A percentile compares a stretch with the other conserved stretches of the same genome.
These are phyloP conservation scores for Zasmidium angulare DNA, from an alignment of 2,329 filamentous ascomycete species.

Conservation along the genomic window DNA sequence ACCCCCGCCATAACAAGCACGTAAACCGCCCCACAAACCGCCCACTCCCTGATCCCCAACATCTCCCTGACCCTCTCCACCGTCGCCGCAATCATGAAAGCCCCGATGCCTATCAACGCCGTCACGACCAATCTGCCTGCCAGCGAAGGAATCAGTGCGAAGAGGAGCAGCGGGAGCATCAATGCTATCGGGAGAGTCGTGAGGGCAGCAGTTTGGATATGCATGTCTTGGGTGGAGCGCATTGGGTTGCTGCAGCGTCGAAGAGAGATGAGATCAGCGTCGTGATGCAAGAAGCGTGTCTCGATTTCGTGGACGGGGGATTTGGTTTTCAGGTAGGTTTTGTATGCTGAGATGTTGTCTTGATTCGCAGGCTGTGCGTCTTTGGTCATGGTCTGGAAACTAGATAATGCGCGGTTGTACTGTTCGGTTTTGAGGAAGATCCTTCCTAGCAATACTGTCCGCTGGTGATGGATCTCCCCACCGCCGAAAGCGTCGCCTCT, in stretches of 20 bases:
- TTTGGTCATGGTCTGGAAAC: constrained; percentile 57
- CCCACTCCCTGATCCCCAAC: constrained; percentile 43
- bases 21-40: constrained; percentile 40
- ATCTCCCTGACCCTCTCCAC: constrained; percentile 35
- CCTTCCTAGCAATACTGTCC: constrained; percentile 60
- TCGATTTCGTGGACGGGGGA: constrained; percentile 60
- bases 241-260: no score
- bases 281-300: constrained; percentile 56
- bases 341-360: constrained; percentile 56
- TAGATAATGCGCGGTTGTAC: constrained; percentile 64
- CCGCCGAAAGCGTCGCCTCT: constrained; percentile 56
- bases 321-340: constrained; percentile 55
- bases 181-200: constrained; percentile 39
- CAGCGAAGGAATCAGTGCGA: constrained; percentile 43
- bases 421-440: constrained; percentile 67
- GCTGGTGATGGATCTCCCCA: constrained; percentile 59
- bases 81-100: constrained; percentile 33
- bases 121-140: constrained; percentile 43
- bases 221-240: neutral
- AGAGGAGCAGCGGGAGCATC: constrained; percentile 43
- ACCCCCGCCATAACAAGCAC: constrained; percentile 41
- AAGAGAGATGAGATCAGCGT: constrained; percentile 54
- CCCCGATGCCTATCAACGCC: constrained; percentile 38
- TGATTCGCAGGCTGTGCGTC: constrained; percentile 50
- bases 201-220: constrained; percentile 10